phyloP scores from a whole-genome alignment of 2,329 filamentous ascomycete genomes.

The Talaromyces sp. region DNA sequence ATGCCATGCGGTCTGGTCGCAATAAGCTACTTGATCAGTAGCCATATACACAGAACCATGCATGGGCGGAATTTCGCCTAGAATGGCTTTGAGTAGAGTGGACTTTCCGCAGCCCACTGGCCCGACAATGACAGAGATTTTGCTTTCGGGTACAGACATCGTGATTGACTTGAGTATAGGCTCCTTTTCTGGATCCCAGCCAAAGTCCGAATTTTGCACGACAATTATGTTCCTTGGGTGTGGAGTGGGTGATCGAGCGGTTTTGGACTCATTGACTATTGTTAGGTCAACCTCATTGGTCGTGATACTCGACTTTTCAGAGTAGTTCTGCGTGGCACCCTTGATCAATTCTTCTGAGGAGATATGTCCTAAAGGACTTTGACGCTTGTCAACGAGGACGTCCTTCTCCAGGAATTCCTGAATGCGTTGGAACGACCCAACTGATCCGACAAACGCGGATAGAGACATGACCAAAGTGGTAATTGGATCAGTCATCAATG shows the following conservation, averaged over 20 bases:
- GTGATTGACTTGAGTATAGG: conserved; percentile 42
- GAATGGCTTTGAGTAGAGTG: conserved; percentile 46
- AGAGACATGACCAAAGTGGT: conserved; percentile 27
- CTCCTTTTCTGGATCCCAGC: conserved; percentile 44
- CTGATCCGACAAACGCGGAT: conserved; percentile 34
- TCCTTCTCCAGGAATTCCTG: conserved; percentile 34
- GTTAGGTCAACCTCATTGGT: conserved; percentile 25
- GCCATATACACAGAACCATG: conserved; percentile 34
- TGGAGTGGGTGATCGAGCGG: conserved; percentile 20
- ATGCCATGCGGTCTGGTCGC: conserved; percentile 34
- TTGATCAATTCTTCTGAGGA: conserved; percentile 18
- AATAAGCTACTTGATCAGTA: conserved; percentile 37
- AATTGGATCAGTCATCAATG: conserved; percentile 26
- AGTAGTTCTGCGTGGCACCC: conserved; percentile 22
- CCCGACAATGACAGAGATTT: conserved; percentile 49
- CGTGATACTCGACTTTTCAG: conserved; percentile 25
- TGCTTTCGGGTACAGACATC: conserved; percentile 40
- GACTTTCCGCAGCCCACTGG: conserved; percentile 54
- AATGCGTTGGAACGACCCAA: conserved; percentile 42
- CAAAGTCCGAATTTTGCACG: conserved; percentile 46
- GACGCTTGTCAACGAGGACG: conserved; percentile 15
- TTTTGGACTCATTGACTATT: conserved; percentile 17
- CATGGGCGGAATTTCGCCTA: conserved; percentile 41
- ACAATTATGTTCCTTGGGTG: conserved; percentile 31
- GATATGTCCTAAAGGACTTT: not conserved